Evolutionary conservation across 495 filamentous ascomycete species (phyloP).

Genomic region (Xylaria palmicola): DNA sequence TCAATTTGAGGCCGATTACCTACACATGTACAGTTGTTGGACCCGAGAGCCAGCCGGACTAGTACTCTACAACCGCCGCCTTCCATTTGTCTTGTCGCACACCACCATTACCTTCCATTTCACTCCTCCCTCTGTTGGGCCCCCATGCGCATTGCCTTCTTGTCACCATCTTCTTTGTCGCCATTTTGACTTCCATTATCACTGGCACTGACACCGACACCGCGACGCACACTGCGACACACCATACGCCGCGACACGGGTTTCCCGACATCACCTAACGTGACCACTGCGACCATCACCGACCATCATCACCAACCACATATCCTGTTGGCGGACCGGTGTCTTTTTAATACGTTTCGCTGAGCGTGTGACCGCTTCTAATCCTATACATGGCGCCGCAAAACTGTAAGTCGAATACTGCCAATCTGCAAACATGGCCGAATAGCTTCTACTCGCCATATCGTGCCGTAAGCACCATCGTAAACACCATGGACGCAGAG

Average conservation of each 20-base stretch:
- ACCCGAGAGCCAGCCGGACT: no score
- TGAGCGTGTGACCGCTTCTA: not conserved
- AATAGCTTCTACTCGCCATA: not conserved
- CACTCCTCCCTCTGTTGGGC: not conserved
- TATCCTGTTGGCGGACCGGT: not conserved
- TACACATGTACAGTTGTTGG: no score
- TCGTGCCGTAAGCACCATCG: not conserved
- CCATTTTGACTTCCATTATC: not conserved
- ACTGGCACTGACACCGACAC: not conserved
- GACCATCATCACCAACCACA: not conserved
- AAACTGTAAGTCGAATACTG: slow-evolving; percentile 24
- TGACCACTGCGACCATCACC: not conserved
- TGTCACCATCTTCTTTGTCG: not conserved
- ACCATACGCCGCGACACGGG: not conserved
- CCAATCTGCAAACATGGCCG: not conserved
- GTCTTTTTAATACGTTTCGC: not conserved
- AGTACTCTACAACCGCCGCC: not conserved
- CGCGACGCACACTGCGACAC: not conserved
- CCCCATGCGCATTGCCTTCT: not conserved
- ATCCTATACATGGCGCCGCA: slow-evolving; percentile 29
- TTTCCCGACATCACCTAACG: not conserved
- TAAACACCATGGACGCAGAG: not conserved
- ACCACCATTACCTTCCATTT: not conserved
- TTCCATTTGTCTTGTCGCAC: not conserved
- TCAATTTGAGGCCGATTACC: not conserved